phyloP scores from a whole-genome alignment of 768 basidiomycete species.

The Termitomyces sp. region DNA sequence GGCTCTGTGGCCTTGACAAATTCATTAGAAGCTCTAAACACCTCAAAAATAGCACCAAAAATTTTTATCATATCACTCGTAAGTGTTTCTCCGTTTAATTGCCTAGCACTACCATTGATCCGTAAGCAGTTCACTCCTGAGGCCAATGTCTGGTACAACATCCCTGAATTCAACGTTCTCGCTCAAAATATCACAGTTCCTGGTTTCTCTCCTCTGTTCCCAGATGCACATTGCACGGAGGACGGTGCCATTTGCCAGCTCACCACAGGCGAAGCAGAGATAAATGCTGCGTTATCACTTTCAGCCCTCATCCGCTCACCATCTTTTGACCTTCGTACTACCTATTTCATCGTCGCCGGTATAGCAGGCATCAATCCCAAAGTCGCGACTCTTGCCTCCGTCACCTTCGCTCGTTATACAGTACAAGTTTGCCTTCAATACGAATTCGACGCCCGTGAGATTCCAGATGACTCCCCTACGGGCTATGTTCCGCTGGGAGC shows the following conservation, averaged over 20 bases:
- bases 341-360: neutral
- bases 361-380: neutral
- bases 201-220: neutral
- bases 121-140: neutral
- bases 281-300: neutral
- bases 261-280: neutral
- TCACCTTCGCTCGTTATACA: slow-evolving; percentile 9
- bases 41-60: neutral
- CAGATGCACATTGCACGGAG: neutral
- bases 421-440: slow-evolving; percentile 10
- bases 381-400: slow-evolving; percentile 5
- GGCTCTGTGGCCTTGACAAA: neutral
- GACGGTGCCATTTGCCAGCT: neutral
- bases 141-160: neutral
- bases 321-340: neutral
- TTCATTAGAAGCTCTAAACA: neutral
- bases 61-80: neutral
- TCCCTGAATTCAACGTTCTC: neutral
- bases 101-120: neutral
- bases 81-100: neutral
- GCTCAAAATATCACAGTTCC: neutral
- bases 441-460: slow-evolving; percentile 11
- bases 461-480: slow-evolving; percentile 4
- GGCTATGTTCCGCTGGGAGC: slow-evolving; percentile 10
- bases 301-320: neutral